Evolutionary conservation across 208 protist species (phyloP), one percentile per base, ranked within the genome.

Genomic region (Crithidia bombi): DNA sequence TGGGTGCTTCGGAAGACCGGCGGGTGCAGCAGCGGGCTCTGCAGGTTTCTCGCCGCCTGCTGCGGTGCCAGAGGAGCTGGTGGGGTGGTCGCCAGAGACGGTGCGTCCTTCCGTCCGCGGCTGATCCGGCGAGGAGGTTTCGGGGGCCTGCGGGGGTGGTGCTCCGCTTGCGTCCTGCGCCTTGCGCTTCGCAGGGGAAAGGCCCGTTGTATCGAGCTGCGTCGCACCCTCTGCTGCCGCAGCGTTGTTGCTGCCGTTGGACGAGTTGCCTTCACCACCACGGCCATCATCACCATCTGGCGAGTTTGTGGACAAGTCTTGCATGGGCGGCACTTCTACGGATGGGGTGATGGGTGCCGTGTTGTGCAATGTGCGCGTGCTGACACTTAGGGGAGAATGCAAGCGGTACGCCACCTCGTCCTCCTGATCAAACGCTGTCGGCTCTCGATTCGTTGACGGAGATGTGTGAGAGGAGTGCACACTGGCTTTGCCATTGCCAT

Each of bases 1-100:
- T 4, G 65, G 58, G 23, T 65, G 70, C 43, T 65, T 58, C 14
- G 58, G 69, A 21, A 51, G 57, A 14, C 57, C 41, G 2, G 57
- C 36, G 25, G 57, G 12, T 32, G 69, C 9, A 33, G 23, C 26
- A 19, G 35, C 55, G 10, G 43, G 17, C 43, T 47, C 44, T 19
- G 44, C 25, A 39, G 59, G 10, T 38, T 62, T 44, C 38, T 62
- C 56, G 11, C 25, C 36, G 55, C 39, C 67, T 4, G 32, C 47
- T 6, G 32, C 57, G 9, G 66, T 36, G 0, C 39, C 32, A 15
- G 69, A 33, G 39, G 58, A 35, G 46, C 36, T 55, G 23, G 32
- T 54, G n/a, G 30, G 58, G 6, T 50, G 46, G n/a, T 33, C 21
- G 25, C 33, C 52, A 21, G 21, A 35, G 0, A 49, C n/a, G 0